phyloP scores from a whole-genome alignment of 805 yeast genomes.

The Wickerhamomyces sydowiorum region DNA sequence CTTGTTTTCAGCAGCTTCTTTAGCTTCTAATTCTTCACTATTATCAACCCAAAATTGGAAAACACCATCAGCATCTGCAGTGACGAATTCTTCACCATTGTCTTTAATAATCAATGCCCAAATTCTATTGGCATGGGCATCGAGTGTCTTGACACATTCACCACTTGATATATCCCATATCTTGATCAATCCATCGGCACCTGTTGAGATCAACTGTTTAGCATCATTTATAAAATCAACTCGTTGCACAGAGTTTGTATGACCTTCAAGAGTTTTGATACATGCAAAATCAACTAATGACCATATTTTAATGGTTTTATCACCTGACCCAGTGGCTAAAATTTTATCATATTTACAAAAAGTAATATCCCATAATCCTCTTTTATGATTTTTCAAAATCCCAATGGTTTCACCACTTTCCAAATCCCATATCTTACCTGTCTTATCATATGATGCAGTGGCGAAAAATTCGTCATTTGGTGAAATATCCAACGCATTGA shows the following conservation, averaged over 20 bases:
- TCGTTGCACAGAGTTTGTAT: conserved; percentile 86
- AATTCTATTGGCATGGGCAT: conserved; percentile 89
- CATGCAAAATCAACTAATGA: conserved; percentile 73
- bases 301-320: conserved; percentile 88
- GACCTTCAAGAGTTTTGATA: conserved; percentile 85
- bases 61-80: conserved; percentile 95
- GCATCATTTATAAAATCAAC: conserved; percentile 62
- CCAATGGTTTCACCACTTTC: conserved; percentile 86
- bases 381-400: conserved; percentile 79
- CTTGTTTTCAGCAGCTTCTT: conserved; percentile 45
- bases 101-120: conserved; percentile 77
- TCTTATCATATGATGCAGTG: conserved; percentile 90
- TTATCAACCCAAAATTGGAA: conserved; percentile 86
- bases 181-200: conserved; percentile 93
- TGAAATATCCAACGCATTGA: conserved; percentile 83
- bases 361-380: conserved; percentile 91
- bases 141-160: conserved; percentile 79
- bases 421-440: conserved; percentile 84
- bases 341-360: conserved; percentile 78
- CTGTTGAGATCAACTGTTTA: conserved; percentile 63
- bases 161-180: conserved; percentile 79
- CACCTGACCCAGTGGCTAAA: conserved; percentile 85
- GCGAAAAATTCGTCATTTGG: conserved; percentile 87
- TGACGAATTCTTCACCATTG: conserved; percentile 64
- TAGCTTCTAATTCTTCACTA: conserved; percentile 62